Evolutionary conservation across 2,329 filamentous ascomycete genomes (phyloP).

Genomic region (Colletotrichum agaves): DNA sequence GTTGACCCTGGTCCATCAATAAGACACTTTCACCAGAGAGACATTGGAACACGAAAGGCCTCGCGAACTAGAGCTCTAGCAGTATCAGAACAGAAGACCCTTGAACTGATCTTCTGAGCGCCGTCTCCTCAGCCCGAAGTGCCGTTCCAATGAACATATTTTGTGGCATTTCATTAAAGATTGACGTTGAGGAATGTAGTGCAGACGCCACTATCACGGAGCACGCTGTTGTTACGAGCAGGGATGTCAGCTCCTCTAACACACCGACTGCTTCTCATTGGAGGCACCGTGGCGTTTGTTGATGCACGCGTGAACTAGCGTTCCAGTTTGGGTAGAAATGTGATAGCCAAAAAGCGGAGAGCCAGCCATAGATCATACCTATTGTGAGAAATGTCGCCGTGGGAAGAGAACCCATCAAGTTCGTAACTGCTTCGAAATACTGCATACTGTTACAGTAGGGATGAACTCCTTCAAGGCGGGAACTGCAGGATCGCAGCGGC

Average conservation of each 20-base stretch:
- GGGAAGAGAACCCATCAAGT: background rate
- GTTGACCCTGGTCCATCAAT: conserved; percentile 2
- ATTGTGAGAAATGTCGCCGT: background rate
- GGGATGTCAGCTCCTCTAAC: conserved; percentile 18
- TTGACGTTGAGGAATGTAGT: conserved; percentile 1
- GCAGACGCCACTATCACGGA: conserved; percentile 18
- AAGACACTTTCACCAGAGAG: background rate
- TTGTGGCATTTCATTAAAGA: background rate
- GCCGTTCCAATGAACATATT: background rate
- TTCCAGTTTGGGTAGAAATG: background rate
- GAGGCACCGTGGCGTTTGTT: conserved; percentile 18
- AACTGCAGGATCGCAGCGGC: background rate
- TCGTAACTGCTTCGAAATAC: background rate
- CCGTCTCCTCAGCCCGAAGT: background rate
- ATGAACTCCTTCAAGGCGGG: background rate
- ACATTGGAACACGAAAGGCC: background rate
- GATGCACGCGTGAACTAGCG: conserved; percentile 19
- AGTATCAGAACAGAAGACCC: background rate
- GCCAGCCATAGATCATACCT: background rate
- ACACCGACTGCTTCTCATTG: conserved; percentile 15
- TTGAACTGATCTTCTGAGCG: background rate
- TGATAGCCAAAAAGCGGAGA: background rate
- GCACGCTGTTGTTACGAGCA: conserved; percentile 10
- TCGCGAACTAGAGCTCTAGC: no score
- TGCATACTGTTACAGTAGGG: background rate